Evolutionary conservation across 352 stramenopile genomes (phyloP).

Genomic region (Phytophthora idaei): DNA sequence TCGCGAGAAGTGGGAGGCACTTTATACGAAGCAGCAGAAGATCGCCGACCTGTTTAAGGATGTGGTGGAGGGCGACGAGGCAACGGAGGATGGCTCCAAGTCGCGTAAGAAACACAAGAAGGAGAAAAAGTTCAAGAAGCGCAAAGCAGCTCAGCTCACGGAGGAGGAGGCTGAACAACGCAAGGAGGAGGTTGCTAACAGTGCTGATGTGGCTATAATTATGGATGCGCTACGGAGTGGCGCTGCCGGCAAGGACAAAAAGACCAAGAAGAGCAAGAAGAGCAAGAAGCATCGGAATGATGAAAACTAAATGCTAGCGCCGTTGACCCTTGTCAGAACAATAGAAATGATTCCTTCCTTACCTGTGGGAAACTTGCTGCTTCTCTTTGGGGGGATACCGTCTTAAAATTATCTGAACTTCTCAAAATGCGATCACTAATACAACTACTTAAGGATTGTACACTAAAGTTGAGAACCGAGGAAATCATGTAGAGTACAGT

Average conservation of each 20-base stretch:
- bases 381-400: too few species aligned
- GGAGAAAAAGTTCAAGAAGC: constrained; percentile 56
- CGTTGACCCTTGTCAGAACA: constrained; percentile 10
- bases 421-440: too few species aligned
- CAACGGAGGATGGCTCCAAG: constrained; percentile 14
- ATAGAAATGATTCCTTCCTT: constrained; percentile 11
- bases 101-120: constrained; percentile 42
- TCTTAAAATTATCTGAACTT: too few species aligned
- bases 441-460: too few species aligned
- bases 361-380: too few species aligned
- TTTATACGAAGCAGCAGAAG: constrained; percentile 84
- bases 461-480: too few species aligned
- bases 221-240: constrained; percentile 65
- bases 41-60: constrained; percentile 83
- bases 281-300: constrained; percentile 47
- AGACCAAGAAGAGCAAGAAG: constrained; percentile 55
- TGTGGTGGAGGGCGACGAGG: constrained; percentile 50
- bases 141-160: constrained; percentile 32
- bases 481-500: too few species aligned
- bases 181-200: constrained; percentile 41
- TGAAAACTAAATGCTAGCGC: constrained; percentile 17
- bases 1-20: constrained; percentile 74
- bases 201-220: constrained; percentile 68
- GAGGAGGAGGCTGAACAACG: constrained; percentile 38
- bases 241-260: constrained; percentile 37